Evolutionary conservation across 257 asterid species (phyloP), one percentile per base, ranked within the genome.

Genomic region (Jasminum sambac): DNA sequence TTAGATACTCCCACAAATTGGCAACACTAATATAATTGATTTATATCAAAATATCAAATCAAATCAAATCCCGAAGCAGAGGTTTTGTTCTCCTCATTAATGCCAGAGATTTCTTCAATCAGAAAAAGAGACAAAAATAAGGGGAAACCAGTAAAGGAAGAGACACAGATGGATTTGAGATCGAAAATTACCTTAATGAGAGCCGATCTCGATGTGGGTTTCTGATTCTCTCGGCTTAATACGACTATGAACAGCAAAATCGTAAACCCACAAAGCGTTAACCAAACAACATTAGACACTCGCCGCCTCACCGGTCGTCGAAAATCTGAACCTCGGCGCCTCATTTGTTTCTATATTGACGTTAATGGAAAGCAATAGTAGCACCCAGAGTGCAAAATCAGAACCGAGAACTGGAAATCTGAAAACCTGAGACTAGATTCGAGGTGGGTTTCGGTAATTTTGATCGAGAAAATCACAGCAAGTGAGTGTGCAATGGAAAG

Each of bases 241-340:
- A 86, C 36, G 81, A 84, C 85, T 71, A 91, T 82, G 68, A 89
- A 83, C 43, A 91, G 85, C 78, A 91, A 69, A 78, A 88, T 76
- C 65, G 70, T 78, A 40, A 87, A 78, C 50, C 96, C 95, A 76
- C 83, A 82, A 30, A 91, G 70, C 10, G 95, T 82, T 41, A 89
- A 57, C 95, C 88, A 89, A 26, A 87, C 78, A 0, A 85, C 87
- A 60, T 84, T 86, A 62, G 93, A 88, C 48, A 86, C 71, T 50
- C 91, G 83, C 84, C 96, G 93, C 83, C 94, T 63, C 77, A 55
- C 89, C 7, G 93, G 94, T 63, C 97, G 92, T 77, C 97, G 89
- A 73, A 79, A 87, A 68, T 91, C 96, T 17, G 88, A 65, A n/a
- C 92, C 90, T 64, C 97, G 88, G 69, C 95, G 91, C 86, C 95